Conservation (phyloP, 225 moss, liverwort and hornwort species). For the Straminergon stramineum region DNA sequence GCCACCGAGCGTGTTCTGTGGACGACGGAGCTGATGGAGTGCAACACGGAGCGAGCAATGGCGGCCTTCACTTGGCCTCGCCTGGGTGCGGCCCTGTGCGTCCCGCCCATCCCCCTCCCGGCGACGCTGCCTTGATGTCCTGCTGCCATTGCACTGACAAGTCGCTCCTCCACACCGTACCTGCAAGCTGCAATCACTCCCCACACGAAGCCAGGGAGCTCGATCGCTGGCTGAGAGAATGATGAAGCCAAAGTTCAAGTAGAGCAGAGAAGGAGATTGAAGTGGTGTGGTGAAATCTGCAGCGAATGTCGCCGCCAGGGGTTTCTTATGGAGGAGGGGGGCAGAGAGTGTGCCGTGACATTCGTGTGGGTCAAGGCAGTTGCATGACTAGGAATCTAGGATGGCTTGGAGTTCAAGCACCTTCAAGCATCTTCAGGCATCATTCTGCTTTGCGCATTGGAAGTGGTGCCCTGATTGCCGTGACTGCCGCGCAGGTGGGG, state of each 20-base stretch:
- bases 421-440: neutral
- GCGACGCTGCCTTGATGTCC: neutral
- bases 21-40: conserved; percentile 7
- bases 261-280: neutral
- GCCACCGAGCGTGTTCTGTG: neutral
- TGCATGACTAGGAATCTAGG: neutral
- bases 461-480: too few species aligned
- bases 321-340: neutral
- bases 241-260: neutral
- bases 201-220: neutral
- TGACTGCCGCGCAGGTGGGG: neutral
- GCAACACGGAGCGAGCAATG: conserved; percentile 24
- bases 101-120: neutral
- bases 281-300: neutral
- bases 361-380: neutral
- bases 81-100: neutral
- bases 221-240: neutral
- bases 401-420: neutral
- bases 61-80: conserved; percentile 51
- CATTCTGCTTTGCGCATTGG: neutral
- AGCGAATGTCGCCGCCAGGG: neutral
- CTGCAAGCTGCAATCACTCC: neutral
- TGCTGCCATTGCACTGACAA: neutral
- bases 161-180: neutral
- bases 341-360: neutral